These are phyloP conservation scores for Cyberlindnera euphorbiae DNA, from an alignment of 805 yeast species.

Conservation along the genomic window DNA sequence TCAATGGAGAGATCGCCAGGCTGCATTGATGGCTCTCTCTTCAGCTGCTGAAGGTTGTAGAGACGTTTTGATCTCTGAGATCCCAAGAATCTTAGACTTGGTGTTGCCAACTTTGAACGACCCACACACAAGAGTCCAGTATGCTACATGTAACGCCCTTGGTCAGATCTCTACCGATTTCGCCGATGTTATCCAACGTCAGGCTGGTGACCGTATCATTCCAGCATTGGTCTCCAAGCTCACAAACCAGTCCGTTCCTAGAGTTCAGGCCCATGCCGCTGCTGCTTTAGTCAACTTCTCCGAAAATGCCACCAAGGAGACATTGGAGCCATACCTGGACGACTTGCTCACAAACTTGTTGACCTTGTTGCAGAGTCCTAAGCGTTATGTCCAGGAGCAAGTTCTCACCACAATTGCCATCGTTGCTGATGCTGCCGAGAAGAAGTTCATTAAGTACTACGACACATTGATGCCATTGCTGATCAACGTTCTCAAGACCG, in stretches of 20 bases:
- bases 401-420: constrained; percentile 94
- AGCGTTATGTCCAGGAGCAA: constrained; percentile 94
- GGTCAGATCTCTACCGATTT: constrained; percentile 98
- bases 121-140: constrained; percentile 90
- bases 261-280: constrained; percentile 98
- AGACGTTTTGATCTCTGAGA: constrained; percentile 78
- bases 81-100: constrained; percentile 77
- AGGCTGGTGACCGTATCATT: constrained; percentile 70
- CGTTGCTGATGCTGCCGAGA: constrained; percentile 94
- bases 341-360: constrained; percentile 68
- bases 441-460: constrained; percentile 83
- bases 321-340: constrained; percentile 90
- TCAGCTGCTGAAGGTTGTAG: constrained; percentile 97
- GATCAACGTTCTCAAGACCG: constrained; percentile 71
- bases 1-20: constrained; percentile 94
- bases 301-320: constrained; percentile 84
- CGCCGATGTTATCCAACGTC: constrained; percentile 81
- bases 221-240: constrained; percentile 87
- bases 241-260: constrained; percentile 66
- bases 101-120: constrained; percentile 82
- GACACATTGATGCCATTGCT: constrained; percentile 91
- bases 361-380: constrained; percentile 74
- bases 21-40: constrained; percentile 93
- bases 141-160: constrained; percentile 93
- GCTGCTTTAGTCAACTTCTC: constrained; percentile 96